Evolutionary conservation across 1,284 basidiomycete species (phyloP).

Genomic region (Ustilago loliicola): DNA sequence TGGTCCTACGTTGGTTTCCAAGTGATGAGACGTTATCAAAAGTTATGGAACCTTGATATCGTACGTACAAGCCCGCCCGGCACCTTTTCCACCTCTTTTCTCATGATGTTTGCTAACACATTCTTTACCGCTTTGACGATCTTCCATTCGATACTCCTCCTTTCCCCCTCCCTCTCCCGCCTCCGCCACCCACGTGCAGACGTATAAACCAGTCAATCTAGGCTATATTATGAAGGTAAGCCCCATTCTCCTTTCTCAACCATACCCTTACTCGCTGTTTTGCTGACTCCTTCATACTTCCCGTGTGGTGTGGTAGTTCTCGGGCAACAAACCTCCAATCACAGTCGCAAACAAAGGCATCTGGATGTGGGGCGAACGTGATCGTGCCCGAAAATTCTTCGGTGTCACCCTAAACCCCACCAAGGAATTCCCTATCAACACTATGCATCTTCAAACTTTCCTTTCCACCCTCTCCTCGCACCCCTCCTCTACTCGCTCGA

Average conservation of each 20-base stretch:
- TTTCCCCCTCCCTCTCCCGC: too few species aligned
- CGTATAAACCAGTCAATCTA: constrained; percentile 59
- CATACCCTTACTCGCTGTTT: neutral
- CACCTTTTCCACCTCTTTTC: too few species aligned
- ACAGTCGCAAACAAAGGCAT: constrained; percentile 63
- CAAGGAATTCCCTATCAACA: constrained; percentile 62
- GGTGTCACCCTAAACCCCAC: constrained; percentile 58
- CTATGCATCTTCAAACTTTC: constrained; percentile 52
- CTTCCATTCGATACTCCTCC: too few species aligned
- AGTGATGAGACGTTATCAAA: constrained; percentile 56
- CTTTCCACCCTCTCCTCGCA: constrained; percentile 33
- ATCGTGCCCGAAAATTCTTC: constrained; percentile 53
- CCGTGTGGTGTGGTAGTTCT: constrained; percentile 20
- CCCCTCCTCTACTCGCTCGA: constrained; percentile 2
- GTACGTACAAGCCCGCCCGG: constrained; percentile 4
- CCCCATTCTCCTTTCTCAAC: neutral
- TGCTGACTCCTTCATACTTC: neutral
- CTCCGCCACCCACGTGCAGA: too few species aligned
- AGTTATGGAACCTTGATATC: constrained; percentile 60
- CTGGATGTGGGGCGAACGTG: constrained; percentile 58
- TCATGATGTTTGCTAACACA: too few species aligned
- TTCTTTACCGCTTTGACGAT: too few species aligned
- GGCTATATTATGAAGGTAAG: constrained; percentile 67
- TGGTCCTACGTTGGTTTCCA: constrained; percentile 64
- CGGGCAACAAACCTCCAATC: constrained; percentile 67